Conservation (phyloP, 2,329 filamentous ascomycete species). For the Fonsecaea erecta region DNA sequence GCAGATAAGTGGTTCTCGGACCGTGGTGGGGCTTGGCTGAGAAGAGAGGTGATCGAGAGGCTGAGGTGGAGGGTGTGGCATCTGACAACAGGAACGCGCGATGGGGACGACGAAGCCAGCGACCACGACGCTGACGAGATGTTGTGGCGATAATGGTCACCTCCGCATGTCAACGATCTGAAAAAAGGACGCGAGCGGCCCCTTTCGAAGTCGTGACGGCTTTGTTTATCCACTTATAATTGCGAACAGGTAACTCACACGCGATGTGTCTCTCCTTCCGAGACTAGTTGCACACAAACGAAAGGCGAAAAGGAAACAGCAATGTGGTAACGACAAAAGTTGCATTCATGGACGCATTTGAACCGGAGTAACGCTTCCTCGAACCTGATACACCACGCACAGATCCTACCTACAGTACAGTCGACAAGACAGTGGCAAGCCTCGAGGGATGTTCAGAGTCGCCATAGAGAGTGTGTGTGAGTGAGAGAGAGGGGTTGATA, state of each 20-base stretch:
- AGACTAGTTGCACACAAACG: background rate
- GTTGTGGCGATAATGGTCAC: constrained; percentile 1
- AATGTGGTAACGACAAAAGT: too few relatives aligned
- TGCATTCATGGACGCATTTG: too few relatives aligned
- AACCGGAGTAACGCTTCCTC: too few relatives aligned
- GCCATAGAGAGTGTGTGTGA: background rate
- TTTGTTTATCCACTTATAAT: background rate
- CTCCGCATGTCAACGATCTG: background rate
- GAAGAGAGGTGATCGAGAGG: constrained; percentile 60
- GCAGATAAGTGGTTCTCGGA: constrained; percentile 28
- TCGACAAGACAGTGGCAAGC: too few relatives aligned
- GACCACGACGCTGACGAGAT: background rate
- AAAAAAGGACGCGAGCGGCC: background rate
- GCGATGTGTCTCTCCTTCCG: background rate
- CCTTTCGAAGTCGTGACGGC: background rate
- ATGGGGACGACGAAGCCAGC: background rate
- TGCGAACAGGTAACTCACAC: background rate
- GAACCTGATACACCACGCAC: too few relatives aligned
- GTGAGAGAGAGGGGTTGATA: too few relatives aligned
- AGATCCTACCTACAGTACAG: too few relatives aligned
- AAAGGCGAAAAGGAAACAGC: background rate
- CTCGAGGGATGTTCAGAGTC: background rate
- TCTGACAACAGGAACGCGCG: constrained; percentile 27
- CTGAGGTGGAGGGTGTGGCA: constrained; percentile 59
- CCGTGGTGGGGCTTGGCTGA: constrained; percentile 52